Evolutionary conservation across 345 rosid genomes (phyloP).

Genomic region (Lagerstroemia speciosa): DNA sequence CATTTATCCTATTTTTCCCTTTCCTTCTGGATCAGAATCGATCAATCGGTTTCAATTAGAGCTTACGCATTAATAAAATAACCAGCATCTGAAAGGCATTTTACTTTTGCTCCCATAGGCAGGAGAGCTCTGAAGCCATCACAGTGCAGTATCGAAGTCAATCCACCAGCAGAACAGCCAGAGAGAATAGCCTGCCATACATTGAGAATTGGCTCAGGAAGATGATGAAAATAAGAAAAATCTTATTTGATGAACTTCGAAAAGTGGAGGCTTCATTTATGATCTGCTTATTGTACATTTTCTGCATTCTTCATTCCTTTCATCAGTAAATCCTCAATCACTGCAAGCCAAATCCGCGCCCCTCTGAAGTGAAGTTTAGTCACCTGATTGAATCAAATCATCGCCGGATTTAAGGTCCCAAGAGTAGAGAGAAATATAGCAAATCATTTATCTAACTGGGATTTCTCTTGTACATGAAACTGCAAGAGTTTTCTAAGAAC

Average conservation of each 20-base stretch:
- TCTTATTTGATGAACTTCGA: too few relatives aligned
- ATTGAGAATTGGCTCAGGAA: not conserved
- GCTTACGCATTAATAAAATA: conserved; percentile 84
- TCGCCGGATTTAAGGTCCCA: not conserved
- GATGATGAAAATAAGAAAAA: not conserved
- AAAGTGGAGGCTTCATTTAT: not conserved
- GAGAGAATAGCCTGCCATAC: conserved; percentile 68
- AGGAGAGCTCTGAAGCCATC: conserved; percentile 76
- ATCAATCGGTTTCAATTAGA: conserved; percentile 7
- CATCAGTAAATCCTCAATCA: conserved; percentile 62
- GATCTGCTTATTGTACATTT: conserved; percentile 30
- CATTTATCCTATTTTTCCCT: not conserved
- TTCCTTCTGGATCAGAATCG: conserved; percentile 7
- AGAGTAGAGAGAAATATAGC: not conserved
- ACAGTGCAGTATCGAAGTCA: conserved; percentile 85
- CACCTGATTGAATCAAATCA: conserved; percentile 27
- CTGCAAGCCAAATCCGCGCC: conserved; percentile 73
- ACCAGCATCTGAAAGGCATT: conserved; percentile 96
- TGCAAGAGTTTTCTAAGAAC: conserved; percentile 8
- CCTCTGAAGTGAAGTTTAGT: conserved; percentile 97
- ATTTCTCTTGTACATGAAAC: too few relatives aligned
- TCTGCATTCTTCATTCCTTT: conserved; percentile 81
- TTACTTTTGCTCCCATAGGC: conserved; percentile 68
- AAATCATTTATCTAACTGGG: not conserved
- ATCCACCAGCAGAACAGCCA: conserved; percentile 98